Evolutionary conservation across 78 protist species (phyloP).

Genomic region (Dictyostelium purpureum): DNA sequence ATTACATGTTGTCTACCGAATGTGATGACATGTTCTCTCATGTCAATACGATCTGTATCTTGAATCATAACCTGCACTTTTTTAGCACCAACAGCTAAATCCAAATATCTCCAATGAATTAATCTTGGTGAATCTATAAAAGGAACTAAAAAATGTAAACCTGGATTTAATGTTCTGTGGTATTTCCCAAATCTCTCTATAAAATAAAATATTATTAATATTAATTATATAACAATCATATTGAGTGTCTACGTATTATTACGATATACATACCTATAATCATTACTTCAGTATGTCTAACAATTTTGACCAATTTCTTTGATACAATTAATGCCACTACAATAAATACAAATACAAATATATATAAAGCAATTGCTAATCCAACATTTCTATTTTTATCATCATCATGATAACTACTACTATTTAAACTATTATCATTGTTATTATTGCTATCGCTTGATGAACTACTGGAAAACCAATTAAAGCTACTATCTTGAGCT

Average conservation of each 20-base stretch:
- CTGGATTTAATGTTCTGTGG: slow-evolving; percentile 14
- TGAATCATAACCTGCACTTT: neutral
- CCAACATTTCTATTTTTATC: neutral
- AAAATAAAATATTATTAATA: too few species aligned
- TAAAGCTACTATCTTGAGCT: too few species aligned
- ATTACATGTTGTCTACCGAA: slow-evolving; percentile 28
- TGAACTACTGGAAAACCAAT: too few species aligned
- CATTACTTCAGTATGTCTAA: slow-evolving; percentile 14
- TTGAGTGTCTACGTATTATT: too few species aligned
- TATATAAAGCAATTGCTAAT: slow-evolving; percentile 3
- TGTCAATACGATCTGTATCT: slow-evolving; percentile 15
- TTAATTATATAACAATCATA: too few species aligned
- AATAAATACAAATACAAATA: slow-evolving; percentile 4
- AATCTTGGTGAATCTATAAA: slow-evolving; percentile 25
- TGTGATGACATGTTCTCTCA: slow-evolving; percentile 12
- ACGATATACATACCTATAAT: too few species aligned
- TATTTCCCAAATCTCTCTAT: slow-evolving; percentile 20
- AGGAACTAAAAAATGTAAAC: slow-evolving; percentile 1
- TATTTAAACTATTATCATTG: neutral
- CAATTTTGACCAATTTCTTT: neutral
- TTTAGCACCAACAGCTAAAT: slow-evolving; percentile 1
- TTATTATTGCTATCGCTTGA: too few species aligned
- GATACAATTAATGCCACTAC: neutral
- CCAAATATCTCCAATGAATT: slow-evolving; percentile 11
- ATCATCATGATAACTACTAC: neutral